Evolutionary conservation across 1,284 basidiomycete genomes (phyloP).

Genomic region (Veloporphyrellus conicus): DNA sequence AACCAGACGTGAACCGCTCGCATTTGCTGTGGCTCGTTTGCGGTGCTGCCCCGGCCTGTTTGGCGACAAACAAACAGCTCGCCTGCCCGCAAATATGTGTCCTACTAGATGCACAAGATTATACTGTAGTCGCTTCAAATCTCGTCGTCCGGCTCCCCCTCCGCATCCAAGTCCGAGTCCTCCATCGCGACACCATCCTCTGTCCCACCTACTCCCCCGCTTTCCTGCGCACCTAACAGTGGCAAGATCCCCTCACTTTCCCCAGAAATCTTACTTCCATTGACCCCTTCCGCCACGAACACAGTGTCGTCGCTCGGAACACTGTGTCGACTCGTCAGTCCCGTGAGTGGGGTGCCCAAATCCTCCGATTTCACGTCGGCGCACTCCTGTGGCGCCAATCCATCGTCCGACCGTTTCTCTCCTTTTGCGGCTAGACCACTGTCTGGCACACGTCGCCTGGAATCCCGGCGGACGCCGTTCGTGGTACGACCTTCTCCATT

Average conservation of each 20-base stretch:
- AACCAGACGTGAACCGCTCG: slow-evolving; percentile 36
- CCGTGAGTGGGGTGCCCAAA: slow-evolving; percentile 49
- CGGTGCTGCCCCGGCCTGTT: slow-evolving; percentile 15
- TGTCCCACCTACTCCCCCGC: background rate
- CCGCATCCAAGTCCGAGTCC: slow-evolving; percentile 38
- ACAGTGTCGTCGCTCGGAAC: slow-evolving; percentile 56
- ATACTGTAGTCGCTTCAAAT: no score
- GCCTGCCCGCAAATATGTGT: background rate
- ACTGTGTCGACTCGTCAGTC: slow-evolving; percentile 49
- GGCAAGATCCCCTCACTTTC: slow-evolving; percentile 16
- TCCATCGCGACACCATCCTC: slow-evolving; percentile 9
- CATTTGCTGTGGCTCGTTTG: slow-evolving; percentile 32
- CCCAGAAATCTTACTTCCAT: slow-evolving; percentile 23
- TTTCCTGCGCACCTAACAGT: background rate
- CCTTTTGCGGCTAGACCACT: background rate
- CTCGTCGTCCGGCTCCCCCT: slow-evolving; percentile 40
- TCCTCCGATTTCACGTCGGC: slow-evolving; percentile 48
- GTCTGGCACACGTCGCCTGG: slow-evolving; percentile 1
- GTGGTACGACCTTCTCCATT: slow-evolving; percentile 19
- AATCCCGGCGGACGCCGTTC: slow-evolving; percentile 17
- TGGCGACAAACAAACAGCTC: slow-evolving; percentile 25
- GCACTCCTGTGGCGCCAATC: slow-evolving; percentile 14
- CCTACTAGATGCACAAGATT: slow-evolving; percentile 6
- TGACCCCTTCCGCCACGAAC: slow-evolving; percentile 20
- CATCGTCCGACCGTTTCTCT: slow-evolving; percentile 1